Base-by-base conservation (phyloP, 148 eudicot species). In the Spergularia marina region DNA sequence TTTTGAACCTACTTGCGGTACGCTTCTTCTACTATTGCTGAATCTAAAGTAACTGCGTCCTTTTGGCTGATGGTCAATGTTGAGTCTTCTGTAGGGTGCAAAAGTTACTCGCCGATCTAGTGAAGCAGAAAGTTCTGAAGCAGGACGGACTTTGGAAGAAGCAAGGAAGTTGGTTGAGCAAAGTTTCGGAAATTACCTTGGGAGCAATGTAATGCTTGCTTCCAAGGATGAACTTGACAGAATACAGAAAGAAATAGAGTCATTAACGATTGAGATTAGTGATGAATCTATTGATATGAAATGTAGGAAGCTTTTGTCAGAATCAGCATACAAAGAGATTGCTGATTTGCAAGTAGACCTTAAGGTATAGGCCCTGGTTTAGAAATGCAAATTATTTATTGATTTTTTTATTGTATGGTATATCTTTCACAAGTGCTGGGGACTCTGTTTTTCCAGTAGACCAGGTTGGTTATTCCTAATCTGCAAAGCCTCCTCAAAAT, bases 171-270 rank as follows among this genome's bases (percentile, higher is more conserved):
- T 95, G 72, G 91, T 95, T 60, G 99, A 95, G 74, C 91, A 95
- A 84, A 95, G 97, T 86, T 95, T 95, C 84, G 99, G 99, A 74
- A 95, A 95, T 85, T 95, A 95, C 80, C 94, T 95, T 25, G 97
- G 99, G 73, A 95, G 99, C 84, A 95, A 86, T 81, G 99, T 95
- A 76, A 92, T 92, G 97, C 84, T 95, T 83, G 92, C 96, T 78
- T 89, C 99, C 75, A 91, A 95, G 81, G 96, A 90, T 62, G 99
- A 95, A 84, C 92, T 95, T 68, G 78, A 73, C 65, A 92, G 86
- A 73, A 87, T 95, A 84, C 82, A 92, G 67, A 88, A 84, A 53
- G 97, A 95, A 86, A 91, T 92, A 70, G 85, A 82, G 75, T 74
- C 85, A 61, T 85, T 92, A 53, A 85, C 81, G 82, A 81, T 82